phyloP scores from a whole-genome alignment of 768 basidiomycete species.

The Agrocybe praecox region DNA sequence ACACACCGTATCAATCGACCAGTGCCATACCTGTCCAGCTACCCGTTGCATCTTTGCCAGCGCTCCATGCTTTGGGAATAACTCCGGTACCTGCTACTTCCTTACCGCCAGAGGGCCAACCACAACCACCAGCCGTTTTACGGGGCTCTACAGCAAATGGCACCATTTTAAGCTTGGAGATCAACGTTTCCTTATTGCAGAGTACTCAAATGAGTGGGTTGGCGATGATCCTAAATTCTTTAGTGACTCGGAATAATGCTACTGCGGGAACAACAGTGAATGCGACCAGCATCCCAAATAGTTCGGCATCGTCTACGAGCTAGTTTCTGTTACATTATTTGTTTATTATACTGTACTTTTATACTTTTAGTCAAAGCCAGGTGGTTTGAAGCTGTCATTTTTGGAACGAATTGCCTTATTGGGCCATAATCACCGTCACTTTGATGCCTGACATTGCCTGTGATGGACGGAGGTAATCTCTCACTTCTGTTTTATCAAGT shows the following conservation, averaged over 20 bases:
- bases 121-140: conserved; percentile 76
- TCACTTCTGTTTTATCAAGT: neutral
- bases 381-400: no score
- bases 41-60: conserved; percentile 64
- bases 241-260: conserved; percentile 53
- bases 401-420: neutral
- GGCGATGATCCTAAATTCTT: conserved; percentile 68
- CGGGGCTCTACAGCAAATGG: conserved; percentile 74
- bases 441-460: neutral
- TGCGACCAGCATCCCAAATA: neutral
- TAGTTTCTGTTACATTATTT: neutral
- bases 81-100: conserved; percentile 64
- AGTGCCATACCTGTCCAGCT: conserved; percentile 68
- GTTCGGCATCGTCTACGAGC: neutral
- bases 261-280: conserved; percentile 13
- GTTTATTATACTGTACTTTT: neutral
- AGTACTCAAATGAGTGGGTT: conserved; percentile 77
- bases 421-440: no score
- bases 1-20: conserved; percentile 38
- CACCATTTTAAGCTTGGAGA: conserved; percentile 72
- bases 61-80: conserved; percentile 74
- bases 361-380: no score
- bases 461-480: neutral
- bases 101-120: conserved; percentile 52
- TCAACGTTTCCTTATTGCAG: conserved; percentile 76